A percentile compares a stretch with the other conserved stretches of the same genome.
Conservation (phyloP, 2,329 filamentous ascomycete genomes). For the Epicoccum nigrum region DNA sequence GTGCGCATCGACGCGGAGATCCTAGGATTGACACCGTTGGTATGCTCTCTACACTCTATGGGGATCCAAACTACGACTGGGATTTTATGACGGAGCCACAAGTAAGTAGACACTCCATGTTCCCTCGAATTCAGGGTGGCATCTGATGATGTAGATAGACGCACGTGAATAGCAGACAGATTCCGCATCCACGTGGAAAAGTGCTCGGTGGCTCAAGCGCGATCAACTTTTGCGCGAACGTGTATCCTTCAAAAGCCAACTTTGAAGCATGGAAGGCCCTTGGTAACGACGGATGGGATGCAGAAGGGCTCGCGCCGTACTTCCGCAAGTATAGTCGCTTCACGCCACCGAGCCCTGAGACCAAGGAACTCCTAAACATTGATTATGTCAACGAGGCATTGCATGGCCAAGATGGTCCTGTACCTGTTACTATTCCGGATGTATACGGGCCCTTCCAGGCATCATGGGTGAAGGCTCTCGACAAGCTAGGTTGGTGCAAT, state of each 20-base stretch:
- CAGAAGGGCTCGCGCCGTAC: slow-evolving; percentile 30
- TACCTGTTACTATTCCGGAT: slow-evolving; percentile 31
- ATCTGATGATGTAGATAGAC: no score
- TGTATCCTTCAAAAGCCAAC: slow-evolving; percentile 19
- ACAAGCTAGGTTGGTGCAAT: slow-evolving; percentile 15
- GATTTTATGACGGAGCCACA: slow-evolving; percentile 27
- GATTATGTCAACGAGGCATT: slow-evolving; percentile 20
- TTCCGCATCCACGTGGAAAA: slow-evolving; percentile 31
- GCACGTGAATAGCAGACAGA: slow-evolving; percentile 21
- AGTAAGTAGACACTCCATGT: slow-evolving; percentile 7
- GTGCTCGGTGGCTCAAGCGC: slow-evolving; percentile 28
- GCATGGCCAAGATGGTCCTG: slow-evolving; percentile 18
- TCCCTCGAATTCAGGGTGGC: no score
- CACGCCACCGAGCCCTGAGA: slow-evolving; percentile 18
- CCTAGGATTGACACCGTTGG: slow-evolving; percentile 22
- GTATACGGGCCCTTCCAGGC: slow-evolving; percentile 52
- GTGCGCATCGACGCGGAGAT: slow-evolving; percentile 39
- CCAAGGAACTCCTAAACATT: slow-evolving; percentile 27
- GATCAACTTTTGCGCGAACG: slow-evolving; percentile 24
- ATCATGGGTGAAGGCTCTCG: slow-evolving; percentile 17
- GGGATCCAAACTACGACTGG: slow-evolving; percentile 26
- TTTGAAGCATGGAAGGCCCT: slow-evolving; percentile 46
- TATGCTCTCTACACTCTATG: slow-evolving; percentile 5
- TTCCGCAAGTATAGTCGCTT: slow-evolving; percentile 34
- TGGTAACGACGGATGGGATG: slow-evolving; percentile 62